Percentiles rank a stretch among this genome's conserved stretches.
phyloP scores from a whole-genome alignment of 1,284 basidiomycete genomes.

The Jaminaea rosea region DNA sequence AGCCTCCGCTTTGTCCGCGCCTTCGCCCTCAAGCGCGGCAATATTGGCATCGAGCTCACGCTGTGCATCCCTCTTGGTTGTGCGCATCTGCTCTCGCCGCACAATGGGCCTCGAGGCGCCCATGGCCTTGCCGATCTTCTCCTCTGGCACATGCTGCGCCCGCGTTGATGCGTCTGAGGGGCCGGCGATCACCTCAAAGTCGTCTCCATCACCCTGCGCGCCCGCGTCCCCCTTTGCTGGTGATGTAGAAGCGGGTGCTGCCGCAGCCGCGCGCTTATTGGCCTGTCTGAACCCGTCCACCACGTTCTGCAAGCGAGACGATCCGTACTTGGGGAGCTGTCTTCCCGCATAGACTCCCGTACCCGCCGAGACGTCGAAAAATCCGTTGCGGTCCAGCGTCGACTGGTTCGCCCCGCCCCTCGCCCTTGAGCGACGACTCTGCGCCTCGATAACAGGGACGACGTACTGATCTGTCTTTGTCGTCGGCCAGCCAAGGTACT shows the following conservation, averaged over 20 bases:
- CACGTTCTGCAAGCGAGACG: conserved; percentile 79
- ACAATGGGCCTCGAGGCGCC: conserved; percentile 23
- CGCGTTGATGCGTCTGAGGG: too few relatives aligned
- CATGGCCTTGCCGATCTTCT: conserved; percentile 34
- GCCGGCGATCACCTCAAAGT: conserved; percentile 12
- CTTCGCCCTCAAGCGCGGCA: conserved; percentile 16
- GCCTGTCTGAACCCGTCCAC: conserved; percentile 61
- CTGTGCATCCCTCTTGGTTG: background rate
- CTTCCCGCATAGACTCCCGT: conserved; percentile 62
- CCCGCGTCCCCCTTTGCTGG: background rate
- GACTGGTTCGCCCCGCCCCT: conserved; percentile 51
- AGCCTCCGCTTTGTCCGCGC: background rate
- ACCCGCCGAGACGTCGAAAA: conserved; percentile 52
- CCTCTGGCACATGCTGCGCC: conserved; percentile 22
- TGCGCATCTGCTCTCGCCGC: conserved; percentile 8
- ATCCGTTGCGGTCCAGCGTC: conserved; percentile 52
- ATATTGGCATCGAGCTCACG: conserved; percentile 21
- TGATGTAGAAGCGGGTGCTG: background rate
- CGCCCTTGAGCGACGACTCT: conserved; percentile 47
- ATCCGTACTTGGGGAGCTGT: conserved; percentile 68
- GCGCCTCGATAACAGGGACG: conserved; percentile 74
- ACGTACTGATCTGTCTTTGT: conserved; percentile 83
- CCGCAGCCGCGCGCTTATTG: conserved; percentile 4
- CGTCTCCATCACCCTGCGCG: conserved; percentile 2
- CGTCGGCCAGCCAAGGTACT: conserved; percentile 78